These are phyloP conservation scores for Leptomonas seymouri DNA, from an alignment of 208 protist species.

Conservation along the genomic window DNA sequence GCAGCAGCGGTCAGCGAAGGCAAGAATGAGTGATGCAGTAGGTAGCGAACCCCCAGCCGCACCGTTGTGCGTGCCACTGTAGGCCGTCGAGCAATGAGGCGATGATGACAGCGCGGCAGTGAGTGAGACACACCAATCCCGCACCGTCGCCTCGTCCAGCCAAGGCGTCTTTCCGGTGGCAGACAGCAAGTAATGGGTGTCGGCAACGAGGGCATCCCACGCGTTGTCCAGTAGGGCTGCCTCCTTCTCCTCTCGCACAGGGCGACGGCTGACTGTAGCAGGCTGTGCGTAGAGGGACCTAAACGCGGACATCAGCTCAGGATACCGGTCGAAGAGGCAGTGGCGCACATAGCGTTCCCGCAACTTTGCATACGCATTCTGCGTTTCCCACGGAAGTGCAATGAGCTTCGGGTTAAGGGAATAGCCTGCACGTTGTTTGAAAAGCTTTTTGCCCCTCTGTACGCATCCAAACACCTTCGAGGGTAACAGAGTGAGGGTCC, in stretches of 20 bases:
- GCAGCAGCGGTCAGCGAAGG: conserved; percentile 56
- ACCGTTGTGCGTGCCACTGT: no score
- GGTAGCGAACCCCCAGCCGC: not conserved
- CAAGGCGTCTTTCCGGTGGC: not conserved
- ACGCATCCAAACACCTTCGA: not conserved
- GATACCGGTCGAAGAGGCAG: conserved; percentile 9
- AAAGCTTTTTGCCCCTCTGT: not conserved
- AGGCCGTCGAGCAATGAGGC: not conserved
- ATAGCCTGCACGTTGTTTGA: not conserved
- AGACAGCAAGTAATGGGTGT: not conserved
- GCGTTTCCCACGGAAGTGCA: conserved; percentile 14
- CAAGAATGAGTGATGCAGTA: conserved; percentile 38
- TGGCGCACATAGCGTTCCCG: conserved; percentile 22
- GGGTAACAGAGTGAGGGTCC: conserved; percentile 11
- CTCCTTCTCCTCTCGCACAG: conserved; percentile 4
- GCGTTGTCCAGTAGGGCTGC: conserved; percentile 22
- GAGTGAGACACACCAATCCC: conserved; percentile 23
- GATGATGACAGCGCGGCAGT: not conserved
- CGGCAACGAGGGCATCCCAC: conserved; percentile 20
- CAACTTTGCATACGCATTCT: conserved; percentile 22
- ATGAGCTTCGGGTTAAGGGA: not conserved
- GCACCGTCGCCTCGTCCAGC: conserved; percentile 4
- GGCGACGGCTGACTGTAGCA: no score
- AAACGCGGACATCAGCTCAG: conserved; percentile 12
- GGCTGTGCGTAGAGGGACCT: conserved; percentile 17